These are phyloP conservation scores for Cladosporium colombiae DNA, from an alignment of 2,329 filamentous ascomycete genomes.

Conservation along the genomic window DNA sequence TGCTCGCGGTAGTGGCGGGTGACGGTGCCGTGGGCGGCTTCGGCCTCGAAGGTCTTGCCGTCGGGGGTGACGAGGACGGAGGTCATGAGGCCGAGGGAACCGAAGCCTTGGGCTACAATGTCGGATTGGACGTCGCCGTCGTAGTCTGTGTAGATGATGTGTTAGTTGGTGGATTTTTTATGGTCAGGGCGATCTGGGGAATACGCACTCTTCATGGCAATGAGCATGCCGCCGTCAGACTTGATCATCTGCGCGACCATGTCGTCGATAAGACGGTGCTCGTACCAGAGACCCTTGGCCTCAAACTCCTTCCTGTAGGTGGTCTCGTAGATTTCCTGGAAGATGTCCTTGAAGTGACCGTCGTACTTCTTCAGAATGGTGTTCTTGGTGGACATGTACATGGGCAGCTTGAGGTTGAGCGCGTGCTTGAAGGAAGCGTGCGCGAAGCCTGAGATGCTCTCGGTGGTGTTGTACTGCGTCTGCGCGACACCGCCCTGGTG, in stretches of 20 bases:
- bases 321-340: slow-evolving; percentile 92
- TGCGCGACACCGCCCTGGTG: slow-evolving; percentile 76
- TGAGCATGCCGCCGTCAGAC: slow-evolving; percentile 92
- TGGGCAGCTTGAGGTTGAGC: slow-evolving; percentile 79
- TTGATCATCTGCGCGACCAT: slow-evolving; percentile 99
- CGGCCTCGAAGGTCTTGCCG: slow-evolving; percentile 94
- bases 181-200: not conserved
- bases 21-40: slow-evolving; percentile 97
- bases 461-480: slow-evolving; percentile 97
- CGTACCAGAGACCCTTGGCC: slow-evolving; percentile 94
- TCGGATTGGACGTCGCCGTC: slow-evolving; percentile 99
- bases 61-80: slow-evolving; percentile 95
- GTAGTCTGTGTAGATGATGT: slow-evolving; percentile 67
- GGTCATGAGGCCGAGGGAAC: slow-evolving; percentile 97
- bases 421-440: slow-evolving; percentile 97
- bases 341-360: slow-evolving; percentile 98
- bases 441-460: slow-evolving; percentile 91
- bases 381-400: slow-evolving; percentile 99
- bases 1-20: slow-evolving; percentile 98
- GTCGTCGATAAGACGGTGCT: slow-evolving; percentile 98
- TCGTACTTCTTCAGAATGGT: slow-evolving; percentile 99
- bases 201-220: slow-evolving; percentile 91
- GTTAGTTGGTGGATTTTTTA: not conserved
- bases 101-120: slow-evolving; percentile 96
- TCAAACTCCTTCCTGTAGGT: slow-evolving; percentile 88